phyloP scores from a whole-genome alignment of 192 early-diverging fungal genomes.

The Mortierella claussenii region DNA sequence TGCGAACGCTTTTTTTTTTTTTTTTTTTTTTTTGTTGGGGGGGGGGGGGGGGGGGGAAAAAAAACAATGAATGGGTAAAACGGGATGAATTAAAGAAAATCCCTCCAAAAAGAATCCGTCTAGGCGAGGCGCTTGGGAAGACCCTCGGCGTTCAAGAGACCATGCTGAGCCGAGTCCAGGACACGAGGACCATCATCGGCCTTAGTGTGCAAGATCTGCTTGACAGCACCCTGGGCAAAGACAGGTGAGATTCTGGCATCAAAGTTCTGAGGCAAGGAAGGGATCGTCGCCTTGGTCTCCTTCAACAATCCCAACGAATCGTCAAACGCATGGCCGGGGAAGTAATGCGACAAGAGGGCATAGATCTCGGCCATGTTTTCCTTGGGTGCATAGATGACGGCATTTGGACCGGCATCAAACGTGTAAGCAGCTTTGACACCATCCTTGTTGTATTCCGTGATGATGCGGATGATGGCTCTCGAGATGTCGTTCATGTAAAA shows the following conservation, averaged over 20 bases:
- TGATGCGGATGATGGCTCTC: conserved; percentile 83
- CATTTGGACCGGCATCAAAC: conserved; percentile 98
- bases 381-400: conserved; percentile 90
- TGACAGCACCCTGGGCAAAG: conserved; percentile 77
- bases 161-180: conserved; percentile 60
- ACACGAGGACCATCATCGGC: conserved; percentile 95
- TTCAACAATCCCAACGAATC: conserved; percentile 60
- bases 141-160: conserved; percentile 72
- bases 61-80: no score
- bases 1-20: no score
- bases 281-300: conserved; percentile 32
- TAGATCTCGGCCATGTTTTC: conserved; percentile 89
- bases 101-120: background rate
- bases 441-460: conserved; percentile 86
- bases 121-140: conserved; percentile 64
- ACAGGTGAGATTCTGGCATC: conserved; percentile 66
- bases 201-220: conserved; percentile 89
- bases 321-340: conserved; percentile 77
- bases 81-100: no score
- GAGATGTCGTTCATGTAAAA: conserved; percentile 98
- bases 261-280: conserved; percentile 60
- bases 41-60: no score
- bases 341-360: conserved; percentile 84
- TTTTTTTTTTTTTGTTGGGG: no score
- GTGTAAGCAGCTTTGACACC: conserved; percentile 92